Evolutionary conservation across 1,284 basidiomycete genomes (phyloP).

Genomic region (Tremellales sp.): DNA sequence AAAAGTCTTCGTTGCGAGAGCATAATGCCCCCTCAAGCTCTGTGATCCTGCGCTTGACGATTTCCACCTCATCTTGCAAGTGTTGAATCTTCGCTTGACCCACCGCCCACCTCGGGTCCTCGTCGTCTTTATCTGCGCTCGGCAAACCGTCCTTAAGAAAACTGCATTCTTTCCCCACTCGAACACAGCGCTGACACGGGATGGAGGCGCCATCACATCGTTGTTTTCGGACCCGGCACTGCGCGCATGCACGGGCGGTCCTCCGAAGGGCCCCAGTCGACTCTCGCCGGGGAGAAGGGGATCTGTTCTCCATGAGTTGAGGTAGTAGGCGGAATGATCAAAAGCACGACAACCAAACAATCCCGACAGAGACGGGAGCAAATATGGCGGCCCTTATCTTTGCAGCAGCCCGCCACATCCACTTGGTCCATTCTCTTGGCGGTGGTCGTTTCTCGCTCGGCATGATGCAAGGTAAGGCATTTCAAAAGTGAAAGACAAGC

Average conservation of each 20-base stretch:
- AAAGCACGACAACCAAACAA: no score
- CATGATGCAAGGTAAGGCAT: no score
- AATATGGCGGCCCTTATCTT: no score
- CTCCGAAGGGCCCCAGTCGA: not conserved
- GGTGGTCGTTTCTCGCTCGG: no score
- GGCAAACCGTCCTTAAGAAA: not conserved
- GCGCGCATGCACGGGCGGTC: slow-evolving; percentile 1
- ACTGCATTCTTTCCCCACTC: slow-evolving; percentile 1
- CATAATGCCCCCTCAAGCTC: not conserved
- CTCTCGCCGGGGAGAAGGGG: no score
- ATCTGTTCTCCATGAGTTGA: no score
- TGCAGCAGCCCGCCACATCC: no score
- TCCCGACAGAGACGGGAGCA: no score
- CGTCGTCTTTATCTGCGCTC: no score
- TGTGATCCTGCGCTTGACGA: not conserved
- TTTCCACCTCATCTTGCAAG: not conserved
- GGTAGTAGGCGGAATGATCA: no score
- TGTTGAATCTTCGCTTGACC: not conserved
- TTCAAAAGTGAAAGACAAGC: no score
- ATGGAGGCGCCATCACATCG: not conserved
- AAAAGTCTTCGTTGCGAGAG: not conserved
- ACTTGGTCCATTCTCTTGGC: no score
- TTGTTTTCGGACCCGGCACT: slow-evolving; percentile 2
- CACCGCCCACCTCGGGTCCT: not conserved
- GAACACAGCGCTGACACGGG: slow-evolving; percentile 1